Base-by-base conservation (phyloP, 2,329 filamentous ascomycete species). In the Apiospora koreana region DNA sequence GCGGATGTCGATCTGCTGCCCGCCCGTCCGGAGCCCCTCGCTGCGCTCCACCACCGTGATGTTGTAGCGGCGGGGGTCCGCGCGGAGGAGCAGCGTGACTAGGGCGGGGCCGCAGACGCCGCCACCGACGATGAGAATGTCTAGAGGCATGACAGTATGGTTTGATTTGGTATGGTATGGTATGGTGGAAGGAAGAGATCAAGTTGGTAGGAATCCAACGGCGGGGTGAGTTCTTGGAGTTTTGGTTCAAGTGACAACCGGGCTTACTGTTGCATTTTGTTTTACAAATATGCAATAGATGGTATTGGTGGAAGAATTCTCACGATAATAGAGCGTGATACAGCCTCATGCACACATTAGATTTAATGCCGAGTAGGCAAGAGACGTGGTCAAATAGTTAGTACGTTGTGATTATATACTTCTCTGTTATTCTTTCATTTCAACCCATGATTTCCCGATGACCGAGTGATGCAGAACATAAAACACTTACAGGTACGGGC, bases 1-100 rank as follows among this genome's bases (percentile, higher is more conserved):
- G 28, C 77, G 76, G 28, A 78, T 71, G 67, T 78, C 77, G n/a
- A 78, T 67, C 64, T 77, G 75, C 45, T 77, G 77, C 4, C 77
- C 76, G 1, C 72, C 71, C 1, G 68, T 68, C n/a, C 77, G 71
- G 10, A 75, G 71, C 7, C 68, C 16, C 9, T 74, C 71, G 28
- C 74, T 73, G n/a, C 77, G 76, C 69, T 78, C 77, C 10, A 78
- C 72, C 31, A 78, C 67, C 5, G 75, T 78, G 66, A 68, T 54
- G 43, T n/a, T 28, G 45, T 54, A 48, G 3, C 18, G n/a, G 21
- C 9, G 10, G 14, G 41, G 14, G 23, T 9, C 65, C 23, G 45
- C 31, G 45, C 45, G 66, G 21, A 68, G 45, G 66, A 68, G 66
- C 21, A 68, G 66, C 10, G 31, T 38, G 3, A 45, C 66, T 0